Evolutionary conservation across 176 grass and related monocot genomes (phyloP).

Genomic region (Pharus latifolius): DNA sequence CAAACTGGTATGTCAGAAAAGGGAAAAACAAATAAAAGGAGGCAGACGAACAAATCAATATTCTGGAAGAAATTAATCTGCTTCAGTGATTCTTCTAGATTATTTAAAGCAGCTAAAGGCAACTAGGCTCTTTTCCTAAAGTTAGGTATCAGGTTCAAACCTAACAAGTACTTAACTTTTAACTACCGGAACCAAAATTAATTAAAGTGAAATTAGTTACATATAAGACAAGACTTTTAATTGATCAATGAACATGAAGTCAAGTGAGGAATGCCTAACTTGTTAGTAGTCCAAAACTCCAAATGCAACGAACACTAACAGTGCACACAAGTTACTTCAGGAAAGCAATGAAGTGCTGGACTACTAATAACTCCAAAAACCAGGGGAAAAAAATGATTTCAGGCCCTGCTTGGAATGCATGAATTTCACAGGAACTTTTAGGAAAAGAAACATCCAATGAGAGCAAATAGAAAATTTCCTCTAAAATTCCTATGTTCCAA

Average conservation of each 20-base stretch:
- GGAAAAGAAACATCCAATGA: no score
- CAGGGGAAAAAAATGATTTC: no score
- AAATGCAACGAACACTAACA: not conserved
- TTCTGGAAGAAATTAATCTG: not conserved
- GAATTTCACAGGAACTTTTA: no score
- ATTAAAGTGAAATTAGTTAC: not conserved
- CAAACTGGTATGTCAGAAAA: not conserved
- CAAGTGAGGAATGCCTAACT: not conserved
- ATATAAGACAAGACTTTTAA: not conserved
- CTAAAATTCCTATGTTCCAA: no score
- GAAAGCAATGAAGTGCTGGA: no score
- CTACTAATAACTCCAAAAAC: no score
- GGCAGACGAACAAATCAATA: not conserved
- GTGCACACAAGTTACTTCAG: not conserved
- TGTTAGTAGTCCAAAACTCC: not conserved
- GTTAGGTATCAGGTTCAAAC: conserved; percentile 11
- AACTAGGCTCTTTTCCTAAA: not conserved
- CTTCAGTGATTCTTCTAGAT: not conserved
- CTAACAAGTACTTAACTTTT: not conserved
- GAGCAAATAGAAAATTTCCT: no score
- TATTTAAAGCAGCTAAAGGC: conserved; percentile 11
- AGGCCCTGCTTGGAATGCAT: no score
- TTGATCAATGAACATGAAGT: not conserved
- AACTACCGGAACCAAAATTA: not conserved
- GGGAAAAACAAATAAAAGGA: no score